Evolutionary conservation across 495 filamentous ascomycete species (phyloP).

Genomic region (Filosporella fistucella): DNA sequence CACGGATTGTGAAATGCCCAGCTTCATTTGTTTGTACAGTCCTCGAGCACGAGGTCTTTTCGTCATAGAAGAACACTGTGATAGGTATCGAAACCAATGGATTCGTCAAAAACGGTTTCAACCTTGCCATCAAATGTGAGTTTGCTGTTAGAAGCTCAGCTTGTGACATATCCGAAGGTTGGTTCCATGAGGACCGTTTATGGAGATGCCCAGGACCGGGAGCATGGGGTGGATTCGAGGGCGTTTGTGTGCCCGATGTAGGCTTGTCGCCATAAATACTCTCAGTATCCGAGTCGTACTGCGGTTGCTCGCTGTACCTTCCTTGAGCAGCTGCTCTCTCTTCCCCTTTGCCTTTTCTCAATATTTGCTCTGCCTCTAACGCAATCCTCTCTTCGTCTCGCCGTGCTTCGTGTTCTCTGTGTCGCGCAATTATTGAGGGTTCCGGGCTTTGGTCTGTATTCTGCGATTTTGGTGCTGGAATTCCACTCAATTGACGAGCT

Average conservation of each 20-base stretch:
- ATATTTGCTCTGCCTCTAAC: slow-evolving; percentile 68
- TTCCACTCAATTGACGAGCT: slow-evolving; percentile 76
- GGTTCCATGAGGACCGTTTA: slow-evolving; percentile 43
- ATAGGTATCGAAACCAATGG: slow-evolving; percentile 69
- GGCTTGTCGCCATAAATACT: slow-evolving; percentile 22
- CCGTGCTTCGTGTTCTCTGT: slow-evolving; percentile 36
- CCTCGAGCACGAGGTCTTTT: slow-evolving; percentile 67
- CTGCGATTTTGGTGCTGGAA: slow-evolving; percentile 57
- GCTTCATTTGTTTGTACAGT: slow-evolving; percentile 77
- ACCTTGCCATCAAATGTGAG: slow-evolving; percentile 75
- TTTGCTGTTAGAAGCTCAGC: slow-evolving; percentile 78
- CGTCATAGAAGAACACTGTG: slow-evolving; percentile 91
- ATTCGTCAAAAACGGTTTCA: slow-evolving; percentile 84
- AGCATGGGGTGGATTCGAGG: slow-evolving; percentile 26
- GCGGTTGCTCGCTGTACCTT: slow-evolving; percentile 47
- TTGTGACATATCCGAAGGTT: slow-evolving; percentile 54
- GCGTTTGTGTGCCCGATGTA: slow-evolving; percentile 18
- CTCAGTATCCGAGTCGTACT: slow-evolving; percentile 26
- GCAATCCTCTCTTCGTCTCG: slow-evolving; percentile 58
- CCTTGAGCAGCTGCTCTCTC: slow-evolving; percentile 65
- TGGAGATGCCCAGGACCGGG: slow-evolving; percentile 28
- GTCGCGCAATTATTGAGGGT: slow-evolving; percentile 17
- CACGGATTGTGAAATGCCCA: slow-evolving; percentile 78
- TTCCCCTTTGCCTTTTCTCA: slow-evolving; percentile 63
- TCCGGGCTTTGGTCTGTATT: slow-evolving; percentile 21